Conservation (phyloP, 106 monocot genomes). For the Allium cepa region DNA sequence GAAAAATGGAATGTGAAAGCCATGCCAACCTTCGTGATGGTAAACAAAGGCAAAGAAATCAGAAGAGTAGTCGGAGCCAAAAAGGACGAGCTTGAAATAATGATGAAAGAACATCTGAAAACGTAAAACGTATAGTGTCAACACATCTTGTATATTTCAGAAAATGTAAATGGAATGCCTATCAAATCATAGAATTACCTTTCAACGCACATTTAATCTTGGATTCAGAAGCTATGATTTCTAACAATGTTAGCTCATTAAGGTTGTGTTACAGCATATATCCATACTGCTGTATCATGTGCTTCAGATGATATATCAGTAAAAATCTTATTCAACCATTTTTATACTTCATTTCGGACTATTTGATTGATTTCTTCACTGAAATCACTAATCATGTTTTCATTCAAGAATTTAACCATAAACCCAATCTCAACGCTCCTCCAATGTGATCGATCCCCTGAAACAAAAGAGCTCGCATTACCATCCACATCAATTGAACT, state of each 20-base stretch:
- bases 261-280: too few species aligned
- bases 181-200: too few species aligned
- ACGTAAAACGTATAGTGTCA: not conserved
- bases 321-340: too few species aligned
- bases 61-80: slow-evolving; percentile 53
- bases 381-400: not conserved
- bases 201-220: too few species aligned
- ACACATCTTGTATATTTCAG: too few species aligned
- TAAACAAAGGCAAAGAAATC: slow-evolving; percentile 54
- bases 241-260: too few species aligned
- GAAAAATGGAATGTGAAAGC: slow-evolving; percentile 69
- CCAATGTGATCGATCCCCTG: slow-evolving; percentile 44
- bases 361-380: too few species aligned
- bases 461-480: slow-evolving; percentile 40
- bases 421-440: slow-evolving; percentile 25
- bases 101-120: slow-evolving; percentile 23
- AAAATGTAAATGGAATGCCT: too few species aligned
- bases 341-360: too few species aligned
- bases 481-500: slow-evolving; percentile 47
- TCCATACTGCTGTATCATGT: too few species aligned
- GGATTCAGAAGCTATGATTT: too few species aligned
- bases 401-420: slow-evolving; percentile 23
- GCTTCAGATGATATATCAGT: too few species aligned
- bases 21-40: slow-evolving; percentile 76
- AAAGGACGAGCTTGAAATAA: slow-evolving; percentile 52